Evolutionary conservation across 805 yeast genomes (phyloP), one percentile per base, ranked within the genome.

Genomic region (Yarrowia phangngaensis): DNA sequence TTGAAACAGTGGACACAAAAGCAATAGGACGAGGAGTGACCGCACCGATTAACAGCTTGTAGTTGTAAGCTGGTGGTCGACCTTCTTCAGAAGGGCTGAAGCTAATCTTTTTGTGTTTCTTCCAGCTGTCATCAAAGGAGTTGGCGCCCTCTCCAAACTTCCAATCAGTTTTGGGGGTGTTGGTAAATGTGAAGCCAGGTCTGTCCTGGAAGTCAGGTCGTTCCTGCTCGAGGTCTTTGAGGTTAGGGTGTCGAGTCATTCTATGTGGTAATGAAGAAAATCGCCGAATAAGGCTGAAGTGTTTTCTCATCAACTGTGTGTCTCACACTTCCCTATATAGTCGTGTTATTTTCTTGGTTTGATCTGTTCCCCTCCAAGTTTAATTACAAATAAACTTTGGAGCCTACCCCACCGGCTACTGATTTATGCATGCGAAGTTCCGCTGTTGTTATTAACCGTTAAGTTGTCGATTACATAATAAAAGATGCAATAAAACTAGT

Each of bases 1-100:
- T 52, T 20, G 67, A 60, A 2, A 74, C 57, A 0, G 82, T 70
- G 4, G 82, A 72, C 3, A 79, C 61, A 51, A 79, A 72, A 4
- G 77, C 84, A 55, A 79, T 70, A 6, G 84, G 84, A 51, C 85
- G 68, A 2, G 85, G 85, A 1, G 70, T 66, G 13, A 80, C 56
- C 1, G 75, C 80, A 9, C 77, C 66, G n/a, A 69, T 69, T 20
- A 80, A 63, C 22, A 75, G 61, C 52, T 67, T 70, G 63, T 79
- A 80, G 61, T 78, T 77, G 38, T 66, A 68, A 4, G 60, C 59
- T 6, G 72, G 65, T 6, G 53, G 55, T 51, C 80, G 64, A 17
- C 64, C 67, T 29, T 63, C 67, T 1, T 53, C 71, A 52, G 57
- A 63, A 2, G 82, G 83, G 57, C 77, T 80, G 49, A 79, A 60